Percentiles rank a stretch among this genome's conserved stretches.
Conservation (phyloP, 2,329 filamentous ascomycete species). For the Colletotrichum somersetense region DNA sequence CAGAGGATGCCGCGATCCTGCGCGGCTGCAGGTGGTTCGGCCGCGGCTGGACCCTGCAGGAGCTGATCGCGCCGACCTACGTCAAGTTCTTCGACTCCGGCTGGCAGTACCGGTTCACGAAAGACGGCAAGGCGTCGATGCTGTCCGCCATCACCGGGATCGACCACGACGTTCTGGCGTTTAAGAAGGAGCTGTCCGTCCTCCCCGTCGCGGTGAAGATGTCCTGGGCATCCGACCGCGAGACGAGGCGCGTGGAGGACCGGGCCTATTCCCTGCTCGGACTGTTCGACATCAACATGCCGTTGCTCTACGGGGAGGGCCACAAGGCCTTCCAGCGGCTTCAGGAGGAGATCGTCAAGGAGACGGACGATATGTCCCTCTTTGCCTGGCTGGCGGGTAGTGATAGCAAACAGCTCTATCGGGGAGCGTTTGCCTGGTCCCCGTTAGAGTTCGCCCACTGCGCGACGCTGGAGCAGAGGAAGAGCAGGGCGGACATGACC, state of each 20-base stretch:
- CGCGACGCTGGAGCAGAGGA: neutral
- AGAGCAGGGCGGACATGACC: neutral
- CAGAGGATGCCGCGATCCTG: constrained; percentile 2
- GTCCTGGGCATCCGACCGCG: constrained; percentile 47
- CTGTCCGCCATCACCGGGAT: constrained; percentile 18
- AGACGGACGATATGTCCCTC: constrained; percentile 13
- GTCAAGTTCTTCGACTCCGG: constrained; percentile 41
- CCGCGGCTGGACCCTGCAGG: constrained; percentile 45
- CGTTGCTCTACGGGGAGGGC: constrained; percentile 48
- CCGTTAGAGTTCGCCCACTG: constrained; percentile 8
- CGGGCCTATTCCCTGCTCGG: constrained; percentile 47
- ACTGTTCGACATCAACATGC: constrained; percentile 48
- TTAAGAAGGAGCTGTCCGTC: neutral
- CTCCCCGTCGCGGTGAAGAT: constrained; percentile 45
- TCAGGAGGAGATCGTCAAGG: constrained; percentile 27
- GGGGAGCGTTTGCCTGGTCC: constrained; percentile 18
- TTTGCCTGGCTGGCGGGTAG: constrained; percentile 22
- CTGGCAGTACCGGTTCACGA: constrained; percentile 40
- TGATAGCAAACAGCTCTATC: neutral
- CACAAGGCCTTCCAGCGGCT: constrained; percentile 45
- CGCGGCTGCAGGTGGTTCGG: constrained; percentile 42
- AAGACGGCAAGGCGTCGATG: neutral
- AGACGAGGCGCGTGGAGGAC: constrained; percentile 45
- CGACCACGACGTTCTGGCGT: constrained; percentile 8
- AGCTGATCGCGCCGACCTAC: constrained; percentile 41